Base-by-base conservation (phyloP, 1,284 basidiomycete genomes). In the Tremellales sp. region DNA sequence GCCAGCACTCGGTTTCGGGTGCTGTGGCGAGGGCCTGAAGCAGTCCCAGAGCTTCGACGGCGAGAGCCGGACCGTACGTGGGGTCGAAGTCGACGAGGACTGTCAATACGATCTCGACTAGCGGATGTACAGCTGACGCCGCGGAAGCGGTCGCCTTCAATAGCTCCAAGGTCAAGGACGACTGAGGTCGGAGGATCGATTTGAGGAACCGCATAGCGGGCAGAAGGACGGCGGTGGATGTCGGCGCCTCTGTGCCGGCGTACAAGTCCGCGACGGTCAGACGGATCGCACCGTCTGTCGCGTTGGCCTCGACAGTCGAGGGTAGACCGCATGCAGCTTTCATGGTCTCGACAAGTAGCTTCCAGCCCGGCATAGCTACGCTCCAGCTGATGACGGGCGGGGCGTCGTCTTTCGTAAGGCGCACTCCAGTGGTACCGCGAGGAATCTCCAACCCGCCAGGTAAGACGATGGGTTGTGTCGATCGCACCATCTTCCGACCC, bases 401-500 rank as follows among this genome's bases (percentile, higher is more conserved):
- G 44, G 26, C 44, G 15, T 51, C 54, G 4, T 48, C 43, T 8
- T 39, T 29, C 3, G 50, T 54, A 15, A 63, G 8, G 11, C 63
- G 39, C 4, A 53, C 29, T 19, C 68, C 68, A n/a, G 51, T 52
- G 11, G 66, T 59, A 5, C 66, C 58, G 22, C 49, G 25, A 0
- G 60, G 63, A 8, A 70, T 56, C 17, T 54, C 40, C 0, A 33
- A 53, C 6, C 66, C 70, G 10, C 68, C 70, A 12, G 70, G 70
- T 10, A 73, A 48, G 17, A 60, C 53, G 10, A 67, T 22, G 17
- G 58, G 52, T 24, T 52, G 51, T 1, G 51, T 35, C 7, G 64
- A 57, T 36, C 64, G 61, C 15, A 70, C 62, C 2, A 54, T 27
- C 26, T 48, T 45, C n/a, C 53, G 49, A 2, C 60, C 61, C 10